Conservation (phyloP, 2,329 filamentous ascomycete species). For the Curvularia hawaiiensis region DNA sequence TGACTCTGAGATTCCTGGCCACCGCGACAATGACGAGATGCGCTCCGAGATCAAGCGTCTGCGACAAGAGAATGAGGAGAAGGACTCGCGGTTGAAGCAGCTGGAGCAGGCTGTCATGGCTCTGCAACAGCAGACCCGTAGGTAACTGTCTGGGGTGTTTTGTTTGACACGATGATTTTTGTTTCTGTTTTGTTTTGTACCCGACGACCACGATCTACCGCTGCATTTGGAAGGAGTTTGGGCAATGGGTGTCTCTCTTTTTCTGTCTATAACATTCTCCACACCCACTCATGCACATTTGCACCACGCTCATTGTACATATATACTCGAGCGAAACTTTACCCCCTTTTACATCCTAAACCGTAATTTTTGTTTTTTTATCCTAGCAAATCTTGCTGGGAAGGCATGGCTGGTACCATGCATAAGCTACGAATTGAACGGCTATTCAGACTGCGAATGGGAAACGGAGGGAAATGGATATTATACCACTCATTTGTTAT, state of each 20-base stretch:
- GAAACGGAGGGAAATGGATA: background rate
- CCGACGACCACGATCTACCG: background rate
- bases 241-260: background rate
- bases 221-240: background rate
- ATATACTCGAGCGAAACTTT: background rate
- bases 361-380: background rate
- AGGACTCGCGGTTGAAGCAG: conserved; percentile 45
- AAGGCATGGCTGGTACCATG: conserved; percentile 3
- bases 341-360: background rate
- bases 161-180: background rate
- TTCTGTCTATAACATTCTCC: background rate
- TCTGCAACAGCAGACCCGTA: conserved; percentile 41
- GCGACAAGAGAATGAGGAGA: conserved; percentile 48
- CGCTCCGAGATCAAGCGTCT: conserved; percentile 50
- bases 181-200: background rate
- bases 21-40: conserved; percentile 41
- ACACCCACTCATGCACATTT: background rate
- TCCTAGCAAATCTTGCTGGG: background rate
- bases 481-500: background rate
- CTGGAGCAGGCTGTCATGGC: conserved; percentile 44
- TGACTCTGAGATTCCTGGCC: conserved; percentile 31
- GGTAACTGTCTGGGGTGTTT: conserved; percentile 12
- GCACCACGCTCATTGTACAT: background rate
- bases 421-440: background rate
- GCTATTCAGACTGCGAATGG: background rate